phyloP scores from a whole-genome alignment of 768 basidiomycete species.

The Lactarius indigo region DNA sequence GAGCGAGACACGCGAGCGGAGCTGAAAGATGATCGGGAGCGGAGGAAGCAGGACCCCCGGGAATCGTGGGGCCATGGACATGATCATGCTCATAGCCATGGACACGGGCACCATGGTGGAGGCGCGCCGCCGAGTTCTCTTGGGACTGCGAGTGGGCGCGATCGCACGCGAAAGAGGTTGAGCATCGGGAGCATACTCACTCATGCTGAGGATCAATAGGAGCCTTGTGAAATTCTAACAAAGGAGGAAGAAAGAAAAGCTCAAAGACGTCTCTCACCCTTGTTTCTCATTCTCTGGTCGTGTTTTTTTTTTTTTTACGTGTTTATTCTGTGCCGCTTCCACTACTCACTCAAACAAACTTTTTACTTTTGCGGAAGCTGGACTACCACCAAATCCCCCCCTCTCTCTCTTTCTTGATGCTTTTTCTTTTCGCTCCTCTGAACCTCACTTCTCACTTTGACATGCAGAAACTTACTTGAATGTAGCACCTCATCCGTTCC shows the following conservation, averaged over 20 bases:
- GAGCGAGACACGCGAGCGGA: slow-evolving; percentile 15
- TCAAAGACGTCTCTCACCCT: not conserved
- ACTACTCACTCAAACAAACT: not conserved
- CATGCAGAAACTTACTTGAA: slow-evolving; percentile 7
- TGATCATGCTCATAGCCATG: not conserved
- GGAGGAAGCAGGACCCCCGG: slow-evolving; percentile 16
- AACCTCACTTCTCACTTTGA: not conserved
- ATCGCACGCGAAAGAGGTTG: slow-evolving; percentile 17
- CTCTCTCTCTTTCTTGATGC: not conserved
- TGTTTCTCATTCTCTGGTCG: not conserved
- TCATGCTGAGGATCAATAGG: not conserved
- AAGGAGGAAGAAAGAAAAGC: slow-evolving; percentile 4
- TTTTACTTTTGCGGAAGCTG: not conserved
- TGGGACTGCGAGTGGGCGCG: not conserved
- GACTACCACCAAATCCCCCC: not conserved
- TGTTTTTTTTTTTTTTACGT: not conserved
- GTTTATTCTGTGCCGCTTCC: not conserved
- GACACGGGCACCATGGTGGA: not conserved
- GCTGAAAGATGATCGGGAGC: slow-evolving; percentile 19
- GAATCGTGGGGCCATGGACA: slow-evolving; percentile 8
- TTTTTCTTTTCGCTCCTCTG: not conserved
- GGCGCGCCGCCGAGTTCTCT: slow-evolving; percentile 1
- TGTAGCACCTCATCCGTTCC: slow-evolving; percentile 16
- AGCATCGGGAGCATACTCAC: slow-evolving; percentile 21
- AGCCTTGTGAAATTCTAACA: not conserved